Conservation (phyloP, 176 grass and related monocot species). For the Hordeum marinum region DNA sequence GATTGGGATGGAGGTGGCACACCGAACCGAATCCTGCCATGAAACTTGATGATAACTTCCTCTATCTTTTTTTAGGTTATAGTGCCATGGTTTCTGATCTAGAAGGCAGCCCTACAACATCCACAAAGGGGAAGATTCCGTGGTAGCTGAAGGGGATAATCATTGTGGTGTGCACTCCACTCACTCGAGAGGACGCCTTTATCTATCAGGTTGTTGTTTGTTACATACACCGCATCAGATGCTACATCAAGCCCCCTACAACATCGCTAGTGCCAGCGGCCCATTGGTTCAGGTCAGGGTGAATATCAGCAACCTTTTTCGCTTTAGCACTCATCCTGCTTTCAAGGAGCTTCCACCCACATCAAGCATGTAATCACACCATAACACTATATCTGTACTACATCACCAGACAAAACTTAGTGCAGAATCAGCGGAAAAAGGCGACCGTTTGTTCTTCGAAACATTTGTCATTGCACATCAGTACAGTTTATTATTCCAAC, state of each 20-base stretch:
- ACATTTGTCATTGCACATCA: neutral
- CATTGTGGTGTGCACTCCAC: neutral
- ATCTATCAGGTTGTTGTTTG: slow-evolving; percentile 21
- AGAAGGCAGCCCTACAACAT: slow-evolving; percentile 8
- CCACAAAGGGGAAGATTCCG: neutral
- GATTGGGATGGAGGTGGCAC: no score
- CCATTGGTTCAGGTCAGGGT: slow-evolving; percentile 13
- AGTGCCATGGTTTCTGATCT: slow-evolving; percentile 11
- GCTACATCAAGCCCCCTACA: neutral
- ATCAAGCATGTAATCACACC: neutral
- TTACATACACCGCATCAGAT: slow-evolving; percentile 1
- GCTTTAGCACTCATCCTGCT: neutral
- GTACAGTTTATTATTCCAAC: neutral
- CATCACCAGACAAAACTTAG: neutral
- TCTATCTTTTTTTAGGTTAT: neutral
- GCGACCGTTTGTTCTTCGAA: neutral
- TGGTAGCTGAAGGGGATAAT: neutral
- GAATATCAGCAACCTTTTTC: neutral
- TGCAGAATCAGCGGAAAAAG: slow-evolving; percentile 21
- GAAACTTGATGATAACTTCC: no score
- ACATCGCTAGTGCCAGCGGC: neutral
- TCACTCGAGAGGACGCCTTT: neutral
- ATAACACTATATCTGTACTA: no score
- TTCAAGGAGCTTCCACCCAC: neutral
- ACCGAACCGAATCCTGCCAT: neutral